These are phyloP conservation scores for Clohesyomyces aquaticus DNA, from an alignment of 495 filamentous ascomycete species.

Conservation along the genomic window DNA sequence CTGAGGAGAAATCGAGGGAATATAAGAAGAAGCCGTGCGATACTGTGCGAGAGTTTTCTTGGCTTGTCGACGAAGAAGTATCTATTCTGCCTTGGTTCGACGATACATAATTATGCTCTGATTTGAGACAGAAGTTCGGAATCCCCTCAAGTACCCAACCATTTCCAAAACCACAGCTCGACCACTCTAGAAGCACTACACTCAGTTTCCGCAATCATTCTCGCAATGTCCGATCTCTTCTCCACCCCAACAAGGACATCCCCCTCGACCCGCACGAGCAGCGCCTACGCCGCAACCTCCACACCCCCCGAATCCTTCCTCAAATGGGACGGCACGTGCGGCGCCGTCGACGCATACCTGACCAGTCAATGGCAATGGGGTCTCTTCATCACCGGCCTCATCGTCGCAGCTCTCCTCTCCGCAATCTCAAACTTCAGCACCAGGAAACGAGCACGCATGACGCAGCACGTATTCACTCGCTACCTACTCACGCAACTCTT, in stretches of 20 bases:
- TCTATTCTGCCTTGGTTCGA: too few relatives aligned
- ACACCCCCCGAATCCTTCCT: not conserved
- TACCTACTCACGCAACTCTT: not conserved
- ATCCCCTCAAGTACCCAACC: too few relatives aligned
- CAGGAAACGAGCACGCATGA: not conserved
- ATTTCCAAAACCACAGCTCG: not conserved
- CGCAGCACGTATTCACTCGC: not conserved
- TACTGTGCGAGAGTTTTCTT: too few relatives aligned
- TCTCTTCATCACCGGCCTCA: not conserved
- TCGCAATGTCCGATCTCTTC: too few relatives aligned
- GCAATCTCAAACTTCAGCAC: not conserved
- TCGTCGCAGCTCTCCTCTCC: conserved; percentile 42
- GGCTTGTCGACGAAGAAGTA: too few relatives aligned
- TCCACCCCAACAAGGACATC: too few relatives aligned
- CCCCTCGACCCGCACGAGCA: too few relatives aligned
- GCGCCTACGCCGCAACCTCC: not conserved
- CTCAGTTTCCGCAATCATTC: not conserved
- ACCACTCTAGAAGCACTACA: not conserved
- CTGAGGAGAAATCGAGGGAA: too few relatives aligned
- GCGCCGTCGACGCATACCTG: not conserved
- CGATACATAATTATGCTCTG: too few relatives aligned
- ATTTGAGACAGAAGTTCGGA: too few relatives aligned
- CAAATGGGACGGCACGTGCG: not conserved
- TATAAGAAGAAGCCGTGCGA: too few relatives aligned
- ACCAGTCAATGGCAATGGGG: not conserved